Evolutionary conservation across 352 stramenopile genomes (phyloP), one percentile per base, ranked within the genome.

Genomic region (Phytophthora megakarya): DNA sequence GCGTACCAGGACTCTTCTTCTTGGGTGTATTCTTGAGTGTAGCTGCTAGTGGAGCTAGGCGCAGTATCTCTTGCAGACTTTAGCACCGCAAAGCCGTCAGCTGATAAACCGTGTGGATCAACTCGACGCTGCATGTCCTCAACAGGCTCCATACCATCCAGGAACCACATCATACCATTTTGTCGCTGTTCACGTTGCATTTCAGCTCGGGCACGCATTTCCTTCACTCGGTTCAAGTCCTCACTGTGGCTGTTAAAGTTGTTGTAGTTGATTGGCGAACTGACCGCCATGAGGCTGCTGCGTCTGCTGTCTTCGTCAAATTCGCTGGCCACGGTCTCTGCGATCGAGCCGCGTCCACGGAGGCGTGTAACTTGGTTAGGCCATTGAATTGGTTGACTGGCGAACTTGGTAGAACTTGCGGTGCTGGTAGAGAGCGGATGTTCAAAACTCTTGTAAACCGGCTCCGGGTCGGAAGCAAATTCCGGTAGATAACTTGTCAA

Each of bases 401-500:
- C 19, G 7, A 63, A 38, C 3, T 52, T 44, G 19, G 49, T 54
- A 13, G 10, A 22, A 13, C 52, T 54, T 12, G 39, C 39, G 26
- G 42, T 49, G 23, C 49, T 56, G 38, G 37, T 62, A 28, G 15
- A 5, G 5, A 30, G 50, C 46, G 18, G 22, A 33, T 52, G 51
- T 55, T 22, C 22, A 25, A 13, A 51, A 19, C 48, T 58, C 23
- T 72, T 67, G 37, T 50, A 64, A 21, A 67, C 33, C 19, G 68
- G 55, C 26, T 81, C 66, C 4, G 44, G 45, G 6, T 72, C 69
- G 18, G 68, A 69, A 9, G 39, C 57, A 46, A 80, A 89, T 52
- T 88, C 71, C 0, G 77, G 76, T n/a, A 90, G 52, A 46, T 73
- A 89, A 57, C 67, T 92, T 40, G 81, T 92, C 39, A 92, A 70